A percentile compares a stretch with the other conserved stretches of the same genome.
Conservation (phyloP, 2,329 filamentous ascomycete genomes). For the Hymenoscyphus occultus region DNA sequence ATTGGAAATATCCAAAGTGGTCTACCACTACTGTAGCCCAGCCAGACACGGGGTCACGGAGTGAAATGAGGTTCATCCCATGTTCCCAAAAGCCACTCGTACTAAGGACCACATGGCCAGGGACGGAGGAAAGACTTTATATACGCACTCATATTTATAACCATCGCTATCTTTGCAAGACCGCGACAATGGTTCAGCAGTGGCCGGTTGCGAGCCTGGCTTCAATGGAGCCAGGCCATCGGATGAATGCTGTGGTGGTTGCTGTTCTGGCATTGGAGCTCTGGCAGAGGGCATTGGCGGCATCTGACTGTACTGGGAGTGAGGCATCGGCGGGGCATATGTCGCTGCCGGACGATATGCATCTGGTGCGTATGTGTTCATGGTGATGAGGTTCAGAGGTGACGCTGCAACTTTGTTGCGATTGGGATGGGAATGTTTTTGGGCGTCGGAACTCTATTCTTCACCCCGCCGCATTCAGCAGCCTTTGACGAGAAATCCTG, state of each 20-base stretch:
- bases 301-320: constrained; percentile 21
- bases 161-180: constrained; percentile 23
- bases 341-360: constrained; percentile 23
- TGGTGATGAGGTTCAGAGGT: constrained; percentile 11
- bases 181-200: constrained; percentile 21
- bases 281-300: constrained; percentile 22
- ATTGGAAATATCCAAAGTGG: not conserved
- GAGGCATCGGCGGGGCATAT: constrained; percentile 19
- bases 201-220: constrained; percentile 21
- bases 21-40: not conserved
- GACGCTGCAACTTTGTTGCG: constrained; percentile 5
- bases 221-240: constrained; percentile 20
- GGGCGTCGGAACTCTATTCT: not conserved
- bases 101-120: not conserved
- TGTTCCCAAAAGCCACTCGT: not conserved
- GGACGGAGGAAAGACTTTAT: not conserved
- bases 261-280: constrained; percentile 23
- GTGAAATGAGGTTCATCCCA: not conserved
- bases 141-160: constrained; percentile 33
- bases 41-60: not conserved
- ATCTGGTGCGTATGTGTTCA: constrained; percentile 30
- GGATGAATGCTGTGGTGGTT: constrained; percentile 13
- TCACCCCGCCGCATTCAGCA: not conserved
- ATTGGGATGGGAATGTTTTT: too few species aligned
- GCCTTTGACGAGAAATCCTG: not conserved